Evolutionary conservation across 2,329 filamentous ascomycete species (phyloP), one percentile per base, ranked within the genome.

Genomic region (Neonectria sp.): DNA sequence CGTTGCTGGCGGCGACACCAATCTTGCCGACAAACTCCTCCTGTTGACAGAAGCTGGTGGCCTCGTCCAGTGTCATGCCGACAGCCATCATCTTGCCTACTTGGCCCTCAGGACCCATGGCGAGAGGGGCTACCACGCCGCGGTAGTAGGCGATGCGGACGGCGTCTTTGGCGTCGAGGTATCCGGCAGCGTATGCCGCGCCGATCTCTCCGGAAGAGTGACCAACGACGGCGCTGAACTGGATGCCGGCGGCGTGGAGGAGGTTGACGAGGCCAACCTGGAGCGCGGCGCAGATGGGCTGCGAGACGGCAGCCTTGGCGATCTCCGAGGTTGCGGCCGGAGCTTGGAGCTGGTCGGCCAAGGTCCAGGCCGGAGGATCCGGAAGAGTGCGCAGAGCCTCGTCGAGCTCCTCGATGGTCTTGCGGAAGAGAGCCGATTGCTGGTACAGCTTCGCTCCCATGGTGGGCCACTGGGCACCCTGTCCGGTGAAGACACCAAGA

Each of bases 201-300:
- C 77, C 80, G 15, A 82, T 82, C 60, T 82, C 81, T 6, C 82
- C 81, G 5, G 73, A 78, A 1, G 80, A 82, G 49, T 83, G 81
- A 1, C 82, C 81, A 2, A 79, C 65, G 7, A 82, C 78, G 1
- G 74, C 75, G 1, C 62, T 11, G 0, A 80, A 79, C 0, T 52
- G 46, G 8, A 84, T 63, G 0, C 68, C 73, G 65, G 75, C 77
- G 0, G 69, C 75, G 2, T 74, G 68, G 9, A 83, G 71, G 0
- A 82, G 68, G 9, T 84, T 73, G 4, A 79, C 81, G 4, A 86
- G 68, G 0, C 77, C 85, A 5, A 90, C 79, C 68, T 89, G 88
- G 0, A 90, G 51, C 0, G 86, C 86, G 0, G 86, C 88, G 62
- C 84, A 88, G 1, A 88, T 71, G 1, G 87, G 85, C 68, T 89